Evolutionary conservation across 345 rosid species (phyloP).

Genomic region (Linum lewisii): DNA sequence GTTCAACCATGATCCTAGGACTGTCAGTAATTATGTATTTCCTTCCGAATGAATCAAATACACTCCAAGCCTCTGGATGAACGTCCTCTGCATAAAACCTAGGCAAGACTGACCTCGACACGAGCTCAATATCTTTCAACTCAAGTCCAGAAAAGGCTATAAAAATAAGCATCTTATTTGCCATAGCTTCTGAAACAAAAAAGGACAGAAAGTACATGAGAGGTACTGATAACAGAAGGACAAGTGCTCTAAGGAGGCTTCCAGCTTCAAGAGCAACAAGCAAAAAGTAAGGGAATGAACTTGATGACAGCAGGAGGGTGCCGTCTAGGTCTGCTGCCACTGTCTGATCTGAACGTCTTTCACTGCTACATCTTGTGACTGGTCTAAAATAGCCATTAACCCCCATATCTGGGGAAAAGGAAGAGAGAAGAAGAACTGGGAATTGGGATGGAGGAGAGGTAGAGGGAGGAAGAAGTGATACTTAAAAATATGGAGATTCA

Average conservation of each 20-base stretch:
- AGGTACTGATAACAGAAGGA: background rate
- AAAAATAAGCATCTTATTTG: background rate
- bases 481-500: too few species aligned
- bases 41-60: background rate
- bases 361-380: background rate
- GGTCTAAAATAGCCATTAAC: background rate
- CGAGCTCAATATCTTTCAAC: background rate
- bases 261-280: slow-evolving; percentile 4
- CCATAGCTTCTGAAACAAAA: background rate
- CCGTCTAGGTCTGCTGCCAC: slow-evolving; percentile 4
- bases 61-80: background rate
- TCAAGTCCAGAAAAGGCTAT: slow-evolving; percentile 1
- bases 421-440: background rate
- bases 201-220: background rate
- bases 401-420: background rate
- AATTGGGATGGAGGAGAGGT: background rate
- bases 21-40: background rate
- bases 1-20: slow-evolving; percentile 4
- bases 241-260: background rate
- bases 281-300: slow-evolving; percentile 2
- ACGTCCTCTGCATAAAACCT: slow-evolving; percentile 1
- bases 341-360: background rate
- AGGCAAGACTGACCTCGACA: slow-evolving; percentile 1
- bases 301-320: slow-evolving; percentile 1
- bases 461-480: too few species aligned